phyloP scores from a whole-genome alignment of 1,139 yeast genomes.

The Kazachstania sp. region DNA sequence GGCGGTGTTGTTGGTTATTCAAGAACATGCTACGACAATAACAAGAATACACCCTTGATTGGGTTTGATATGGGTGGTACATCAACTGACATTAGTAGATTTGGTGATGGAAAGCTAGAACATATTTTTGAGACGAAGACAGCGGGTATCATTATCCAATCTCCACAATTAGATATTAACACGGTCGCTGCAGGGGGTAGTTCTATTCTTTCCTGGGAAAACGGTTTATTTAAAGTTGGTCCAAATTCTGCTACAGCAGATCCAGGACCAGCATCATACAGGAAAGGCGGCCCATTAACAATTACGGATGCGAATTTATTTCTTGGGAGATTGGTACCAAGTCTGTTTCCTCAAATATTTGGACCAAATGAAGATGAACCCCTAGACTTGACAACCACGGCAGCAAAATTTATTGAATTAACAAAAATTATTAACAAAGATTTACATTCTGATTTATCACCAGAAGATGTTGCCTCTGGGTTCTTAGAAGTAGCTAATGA shows the following conservation, averaged over 20 bases:
- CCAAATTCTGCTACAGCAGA: constrained; percentile 57
- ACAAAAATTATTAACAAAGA: constrained; percentile 38
- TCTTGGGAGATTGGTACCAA: constrained; percentile 47
- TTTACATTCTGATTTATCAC: constrained; percentile 29
- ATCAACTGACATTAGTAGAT: constrained; percentile 50
- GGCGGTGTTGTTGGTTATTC: constrained; percentile 57
- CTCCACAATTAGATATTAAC: constrained; percentile 50
- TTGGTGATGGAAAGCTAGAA: constrained; percentile 38
- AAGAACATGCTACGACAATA: constrained; percentile 40
- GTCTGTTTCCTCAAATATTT: constrained; percentile 48
- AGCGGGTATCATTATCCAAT: constrained; percentile 48
- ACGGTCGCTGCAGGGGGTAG: constrained; percentile 62
- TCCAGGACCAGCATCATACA: constrained; percentile 55
- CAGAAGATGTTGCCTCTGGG: constrained; percentile 45
- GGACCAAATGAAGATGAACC: constrained; percentile 50
- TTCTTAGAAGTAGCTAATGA: constrained; percentile 48
- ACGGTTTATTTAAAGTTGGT: constrained; percentile 50
- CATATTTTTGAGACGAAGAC: constrained; percentile 50
- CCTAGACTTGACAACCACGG: constrained; percentile 38
- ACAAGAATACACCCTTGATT: constrained; percentile 39
- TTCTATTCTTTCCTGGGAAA: constrained; percentile 43
- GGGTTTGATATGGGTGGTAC: constrained; percentile 62
- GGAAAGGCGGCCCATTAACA: constrained; percentile 52
- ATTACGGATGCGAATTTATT: constrained; percentile 51
- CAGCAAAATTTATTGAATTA: constrained; percentile 35